Conservation (phyloP, 768 basidiomycete genomes). For the Pleurotus sapidus region DNA sequence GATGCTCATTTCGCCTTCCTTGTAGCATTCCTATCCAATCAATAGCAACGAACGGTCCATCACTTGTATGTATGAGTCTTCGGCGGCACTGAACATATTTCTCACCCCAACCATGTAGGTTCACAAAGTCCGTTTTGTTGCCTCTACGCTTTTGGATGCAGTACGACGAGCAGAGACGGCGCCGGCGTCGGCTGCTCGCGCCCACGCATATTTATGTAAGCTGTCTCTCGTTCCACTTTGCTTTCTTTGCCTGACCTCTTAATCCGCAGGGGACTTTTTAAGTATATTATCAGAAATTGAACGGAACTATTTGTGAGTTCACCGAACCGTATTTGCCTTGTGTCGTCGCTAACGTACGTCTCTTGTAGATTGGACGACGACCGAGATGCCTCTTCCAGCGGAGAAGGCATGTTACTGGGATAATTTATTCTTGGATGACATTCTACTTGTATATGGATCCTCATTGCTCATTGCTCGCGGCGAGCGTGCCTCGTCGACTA, state of each 20-base stretch:
- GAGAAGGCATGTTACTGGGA: slow-evolving; percentile 42
- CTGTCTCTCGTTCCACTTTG: neutral
- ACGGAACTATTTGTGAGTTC: slow-evolving; percentile 76
- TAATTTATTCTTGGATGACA: slow-evolving; percentile 1
- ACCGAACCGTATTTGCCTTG: neutral
- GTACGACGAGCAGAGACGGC: slow-evolving; percentile 80
- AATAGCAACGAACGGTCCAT: slow-evolving; percentile 86
- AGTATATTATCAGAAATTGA: slow-evolving; percentile 92
- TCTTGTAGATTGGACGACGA: slow-evolving; percentile 62
- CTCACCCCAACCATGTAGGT: slow-evolving; percentile 44
- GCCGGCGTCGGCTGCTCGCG: slow-evolving; percentile 77
- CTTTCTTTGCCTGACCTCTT: slow-evolving; percentile 8
- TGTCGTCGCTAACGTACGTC: slow-evolving; percentile 10
- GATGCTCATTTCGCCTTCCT: slow-evolving; percentile 5
- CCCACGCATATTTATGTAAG: slow-evolving; percentile 85
- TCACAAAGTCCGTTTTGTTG: slow-evolving; percentile 91
- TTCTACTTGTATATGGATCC: neutral
- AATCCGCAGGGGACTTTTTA: slow-evolving; percentile 78
- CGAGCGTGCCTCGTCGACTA: neutral
- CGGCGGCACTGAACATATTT: neutral
- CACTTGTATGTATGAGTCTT: slow-evolving; percentile 47
- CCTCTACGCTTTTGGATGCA: slow-evolving; percentile 83
- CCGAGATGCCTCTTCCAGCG: slow-evolving; percentile 58
- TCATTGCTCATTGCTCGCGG: neutral
- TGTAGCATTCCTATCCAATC: slow-evolving; percentile 87